Evolutionary conservation across 495 filamentous ascomycete genomes (phyloP), one percentile per base, ranked within the genome.

Genomic region (Lentithecium fluviatile): DNA sequence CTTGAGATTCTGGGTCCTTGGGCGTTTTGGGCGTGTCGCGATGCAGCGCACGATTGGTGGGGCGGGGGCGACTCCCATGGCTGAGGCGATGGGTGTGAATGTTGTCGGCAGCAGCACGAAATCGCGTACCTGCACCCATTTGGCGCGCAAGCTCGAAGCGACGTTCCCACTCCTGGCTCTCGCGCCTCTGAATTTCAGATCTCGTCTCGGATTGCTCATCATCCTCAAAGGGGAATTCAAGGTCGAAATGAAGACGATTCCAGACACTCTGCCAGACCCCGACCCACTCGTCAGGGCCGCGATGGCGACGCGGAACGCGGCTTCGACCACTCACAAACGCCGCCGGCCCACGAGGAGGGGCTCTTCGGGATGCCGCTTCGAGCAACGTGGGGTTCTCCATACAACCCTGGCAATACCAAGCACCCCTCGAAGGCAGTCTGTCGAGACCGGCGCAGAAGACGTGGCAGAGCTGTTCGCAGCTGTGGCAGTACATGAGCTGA

Each of bases 201-300:
- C 82, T 74, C 52, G 85, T 81, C 3, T 81, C 78, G 62, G 82
- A 77, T 62, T 82, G 82, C 78, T 64, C 80, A 23, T 90, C 87
- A 64, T 93, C 88, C 60, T 91, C 88, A 67, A 91, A 93, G 12
- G 90, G 88, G 69, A 92, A 94, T 70, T 97, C 91, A 20, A 96
- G 80, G 67, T 97, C 92, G 38, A 97, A 61, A 59, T 88, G 85
- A 11, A 91, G 73, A 45, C 80, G 73, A 48, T 85, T 77, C 77
- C 80, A 84, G 1, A 88, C 83, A 26, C 78, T 79, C 69, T 86
- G 83, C 85, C 85, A 88, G 21, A 88, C 85, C 3, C 81, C 78
- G n/a, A 82, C 82, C 85, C 85, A 88, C 74, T 76, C 57, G 74
- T 65, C 61, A 12, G 60, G 52, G 13, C 52, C 56, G 6, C 45